Conservation (phyloP, 306 rosid species). For the Ceratonia siliqua region DNA sequence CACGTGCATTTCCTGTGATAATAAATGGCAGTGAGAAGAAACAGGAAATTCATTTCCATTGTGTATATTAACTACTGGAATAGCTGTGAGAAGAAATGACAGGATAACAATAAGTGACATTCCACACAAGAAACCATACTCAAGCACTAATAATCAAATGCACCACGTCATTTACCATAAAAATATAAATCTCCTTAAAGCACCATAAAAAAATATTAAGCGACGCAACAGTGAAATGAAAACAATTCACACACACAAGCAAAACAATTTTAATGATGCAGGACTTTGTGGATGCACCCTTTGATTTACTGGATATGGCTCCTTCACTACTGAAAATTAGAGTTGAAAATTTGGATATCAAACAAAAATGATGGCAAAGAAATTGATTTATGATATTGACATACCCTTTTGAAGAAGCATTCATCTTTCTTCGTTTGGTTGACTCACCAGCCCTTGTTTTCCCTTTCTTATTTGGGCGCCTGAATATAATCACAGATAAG, state of each 20-base stretch:
- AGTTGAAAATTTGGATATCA: too few relatives aligned
- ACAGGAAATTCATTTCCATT: constrained; percentile 60
- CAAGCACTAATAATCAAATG: constrained; percentile 27
- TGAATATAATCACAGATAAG: constrained; percentile 34
- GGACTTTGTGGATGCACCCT: too few relatives aligned
- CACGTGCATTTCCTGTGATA: constrained; percentile 57
- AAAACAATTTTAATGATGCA: neutral
- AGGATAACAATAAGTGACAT: constrained; percentile 17
- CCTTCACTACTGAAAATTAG: too few relatives aligned
- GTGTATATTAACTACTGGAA: constrained; percentile 25
- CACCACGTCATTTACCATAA: neutral
- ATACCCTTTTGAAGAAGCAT: constrained; percentile 55
- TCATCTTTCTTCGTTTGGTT: constrained; percentile 52
- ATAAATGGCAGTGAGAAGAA: constrained; percentile 63
- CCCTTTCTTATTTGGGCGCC: constrained; percentile 66
- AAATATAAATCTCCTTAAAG: constrained; percentile 20
- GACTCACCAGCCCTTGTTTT: constrained; percentile 45
- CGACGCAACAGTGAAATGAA: constrained; percentile 2
- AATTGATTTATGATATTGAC: too few relatives aligned
- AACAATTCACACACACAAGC: constrained; percentile 12
- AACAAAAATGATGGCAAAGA: too few relatives aligned
- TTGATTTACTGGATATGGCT: too few relatives aligned
- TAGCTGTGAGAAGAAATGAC: constrained; percentile 14
- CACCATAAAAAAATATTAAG: constrained; percentile 11
- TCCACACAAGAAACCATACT: neutral